A percentile compares a stretch with the other conserved stretches of the same genome.
Evolutionary conservation across 164 flowering plant genomes (phyloP).

Genomic region (Dillenia suffruticosa): DNA sequence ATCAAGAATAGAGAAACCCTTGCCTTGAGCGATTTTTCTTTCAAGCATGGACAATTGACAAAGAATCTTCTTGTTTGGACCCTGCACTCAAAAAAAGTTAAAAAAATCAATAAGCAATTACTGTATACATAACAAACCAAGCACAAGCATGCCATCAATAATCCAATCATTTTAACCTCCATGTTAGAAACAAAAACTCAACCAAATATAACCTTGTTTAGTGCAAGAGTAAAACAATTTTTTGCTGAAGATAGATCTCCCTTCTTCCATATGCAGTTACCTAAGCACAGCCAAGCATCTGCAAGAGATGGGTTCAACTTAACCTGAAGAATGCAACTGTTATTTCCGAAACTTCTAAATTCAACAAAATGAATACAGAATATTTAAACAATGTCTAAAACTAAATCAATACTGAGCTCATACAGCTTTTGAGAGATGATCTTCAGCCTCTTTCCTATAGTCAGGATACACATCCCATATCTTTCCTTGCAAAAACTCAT

Average conservation of each 20-base stretch:
- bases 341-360: slow-evolving; percentile 4
- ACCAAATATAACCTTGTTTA: slow-evolving; percentile 55
- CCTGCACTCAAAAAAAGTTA: slow-evolving; percentile 33
- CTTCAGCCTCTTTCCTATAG: slow-evolving; percentile 84
- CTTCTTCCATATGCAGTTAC: slow-evolving; percentile 92
- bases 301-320: slow-evolving; percentile 88
- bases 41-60: slow-evolving; percentile 90
- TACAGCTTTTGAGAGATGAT: slow-evolving; percentile 96
- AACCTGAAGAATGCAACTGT: slow-evolving; percentile 48
- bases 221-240: slow-evolving; percentile 63
- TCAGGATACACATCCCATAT: slow-evolving; percentile 74
- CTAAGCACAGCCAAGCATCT: slow-evolving; percentile 95
- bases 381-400: slow-evolving; percentile 1
- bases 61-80: slow-evolving; percentile 74
- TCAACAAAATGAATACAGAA: too few species aligned
- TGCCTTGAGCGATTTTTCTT: slow-evolving; percentile 87
- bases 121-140: neutral
- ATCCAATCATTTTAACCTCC: too few species aligned
- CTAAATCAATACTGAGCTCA: slow-evolving; percentile 17
- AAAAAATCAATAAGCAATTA: slow-evolving; percentile 4
- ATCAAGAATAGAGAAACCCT: slow-evolving; percentile 10
- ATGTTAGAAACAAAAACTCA: neutral
- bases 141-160: neutral
- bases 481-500: slow-evolving; percentile 82
- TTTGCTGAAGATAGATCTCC: slow-evolving; percentile 78